These are phyloP conservation scores for Coprinellus micaceus DNA, from an alignment of 768 basidiomycete species.

Conservation along the genomic window DNA sequence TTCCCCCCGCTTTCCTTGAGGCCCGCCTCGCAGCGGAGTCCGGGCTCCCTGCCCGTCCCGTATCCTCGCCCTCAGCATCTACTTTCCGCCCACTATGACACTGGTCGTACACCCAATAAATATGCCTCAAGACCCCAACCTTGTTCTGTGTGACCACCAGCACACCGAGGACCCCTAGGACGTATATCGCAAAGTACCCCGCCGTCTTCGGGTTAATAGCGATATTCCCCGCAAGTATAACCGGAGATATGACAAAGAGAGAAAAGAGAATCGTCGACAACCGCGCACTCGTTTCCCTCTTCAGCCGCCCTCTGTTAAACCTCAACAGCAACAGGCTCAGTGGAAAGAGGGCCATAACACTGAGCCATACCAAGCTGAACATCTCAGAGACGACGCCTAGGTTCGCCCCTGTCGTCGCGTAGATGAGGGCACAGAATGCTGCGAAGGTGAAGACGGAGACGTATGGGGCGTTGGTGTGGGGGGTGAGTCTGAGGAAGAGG, in stretches of 20 bases:
- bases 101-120: constrained; percentile 66
- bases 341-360: constrained; percentile 63
- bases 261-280: constrained; percentile 40
- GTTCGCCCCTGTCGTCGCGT: constrained; percentile 53
- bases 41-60: no score
- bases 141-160: constrained; percentile 54
- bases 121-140: constrained; percentile 45
- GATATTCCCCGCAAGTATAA: constrained; percentile 56
- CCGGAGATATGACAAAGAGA: constrained; percentile 34
- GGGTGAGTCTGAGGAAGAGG: constrained; percentile 45
- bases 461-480: constrained; percentile 49
- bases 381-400: constrained; percentile 56
- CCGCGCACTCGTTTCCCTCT: constrained; percentile 37
- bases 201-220: constrained; percentile 52
- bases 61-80: no score
- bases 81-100: constrained; percentile 29
- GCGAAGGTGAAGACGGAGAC: constrained; percentile 49
- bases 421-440: constrained; percentile 48
- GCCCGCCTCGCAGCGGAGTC: no score
- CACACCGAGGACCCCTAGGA: constrained; percentile 42
- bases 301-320: constrained; percentile 61
- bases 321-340: constrained; percentile 55
- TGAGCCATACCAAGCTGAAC: constrained; percentile 68
- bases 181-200: constrained; percentile 65
- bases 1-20: no score